Conservation (phyloP, 75 land plant species). For the Cryptomeria japonica region DNA sequence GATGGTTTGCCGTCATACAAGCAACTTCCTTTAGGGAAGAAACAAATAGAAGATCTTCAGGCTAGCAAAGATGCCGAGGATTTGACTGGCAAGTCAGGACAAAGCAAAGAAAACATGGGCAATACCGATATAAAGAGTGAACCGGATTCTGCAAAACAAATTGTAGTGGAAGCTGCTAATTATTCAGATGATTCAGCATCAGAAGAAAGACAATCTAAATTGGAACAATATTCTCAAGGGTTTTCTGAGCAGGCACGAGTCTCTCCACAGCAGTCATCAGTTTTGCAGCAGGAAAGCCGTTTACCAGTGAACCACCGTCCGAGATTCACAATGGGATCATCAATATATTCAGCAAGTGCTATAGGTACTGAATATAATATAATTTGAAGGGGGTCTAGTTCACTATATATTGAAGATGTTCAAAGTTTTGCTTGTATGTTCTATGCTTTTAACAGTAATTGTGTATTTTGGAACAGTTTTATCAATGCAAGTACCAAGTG, state of each 20-base stretch:
- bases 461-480: slow-evolving; percentile 8
- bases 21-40: not conserved
- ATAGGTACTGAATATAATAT: not conserved
- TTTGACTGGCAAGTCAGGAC: not conserved
- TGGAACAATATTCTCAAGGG: slow-evolving; percentile 10
- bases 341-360: slow-evolving; percentile 5
- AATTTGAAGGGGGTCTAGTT: not conserved
- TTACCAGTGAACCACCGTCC: slow-evolving; percentile 1
- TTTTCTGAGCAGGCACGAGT: not conserved
- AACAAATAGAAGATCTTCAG: not conserved
- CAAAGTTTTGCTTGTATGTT: not conserved
- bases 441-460: slow-evolving; percentile 6
- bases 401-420: not conserved
- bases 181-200: slow-evolving; percentile 1
- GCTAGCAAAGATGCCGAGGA: slow-evolving; percentile 1
- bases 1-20: slow-evolving; percentile 1
- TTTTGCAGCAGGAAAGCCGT: slow-evolving; percentile 7
- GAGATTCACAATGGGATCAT: not conserved
- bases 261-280: not conserved
- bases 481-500: slow-evolving; percentile 2
- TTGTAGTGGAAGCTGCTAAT: not conserved
- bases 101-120: not conserved
- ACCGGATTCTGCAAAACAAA: slow-evolving; percentile 6
- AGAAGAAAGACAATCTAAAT: slow-evolving; percentile 9
- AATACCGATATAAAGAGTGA: not conserved